Percentiles rank a stretch among this genome's conserved stretches.
Evolutionary conservation across 2,329 filamentous ascomycete species (phyloP).

Genomic region (Colletotrichum tofieldiae): DNA sequence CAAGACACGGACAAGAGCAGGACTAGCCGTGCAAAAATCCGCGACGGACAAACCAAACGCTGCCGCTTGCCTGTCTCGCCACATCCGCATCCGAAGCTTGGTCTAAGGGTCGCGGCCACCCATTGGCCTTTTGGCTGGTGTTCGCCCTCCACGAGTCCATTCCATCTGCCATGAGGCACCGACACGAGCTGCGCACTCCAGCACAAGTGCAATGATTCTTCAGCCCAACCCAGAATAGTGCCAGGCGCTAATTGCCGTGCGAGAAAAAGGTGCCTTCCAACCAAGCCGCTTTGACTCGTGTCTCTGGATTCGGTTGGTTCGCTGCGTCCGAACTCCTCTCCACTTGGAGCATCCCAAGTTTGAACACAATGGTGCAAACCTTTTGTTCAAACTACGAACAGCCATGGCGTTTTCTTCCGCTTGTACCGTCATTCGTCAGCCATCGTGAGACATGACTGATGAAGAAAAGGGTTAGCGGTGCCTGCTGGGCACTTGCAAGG

Average conservation of each 20-base stretch:
- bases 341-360: conserved; percentile 5
- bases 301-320: conserved; percentile 9
- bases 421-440: conserved; percentile 13
- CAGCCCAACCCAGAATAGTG: conserved; percentile 9
- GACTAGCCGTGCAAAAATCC: conserved; percentile 4
- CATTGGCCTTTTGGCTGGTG: neutral
- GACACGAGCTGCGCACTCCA: conserved; percentile 8
- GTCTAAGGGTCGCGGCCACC: neutral
- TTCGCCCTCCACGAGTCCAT: neutral
- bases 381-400: neutral
- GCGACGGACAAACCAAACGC: conserved; percentile 3
- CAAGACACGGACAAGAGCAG: conserved; percentile 14
- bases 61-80: conserved; percentile 18
- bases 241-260: conserved; percentile 16
- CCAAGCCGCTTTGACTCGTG: conserved; percentile 30
- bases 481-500: neutral
- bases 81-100: conserved; percentile 21
- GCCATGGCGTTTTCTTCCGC: conserved; percentile 14
- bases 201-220: conserved; percentile 6
- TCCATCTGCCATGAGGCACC: neutral
- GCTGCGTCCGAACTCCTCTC: conserved; percentile 22
- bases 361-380: conserved; percentile 6
- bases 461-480: neutral
- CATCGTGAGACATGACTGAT: conserved; percentile 9
- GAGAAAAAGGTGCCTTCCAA: conserved; percentile 11